Evolutionary conservation across 108 stramenopile species (phyloP).

Genomic region (Mayamaea pseudoterrestris): DNA sequence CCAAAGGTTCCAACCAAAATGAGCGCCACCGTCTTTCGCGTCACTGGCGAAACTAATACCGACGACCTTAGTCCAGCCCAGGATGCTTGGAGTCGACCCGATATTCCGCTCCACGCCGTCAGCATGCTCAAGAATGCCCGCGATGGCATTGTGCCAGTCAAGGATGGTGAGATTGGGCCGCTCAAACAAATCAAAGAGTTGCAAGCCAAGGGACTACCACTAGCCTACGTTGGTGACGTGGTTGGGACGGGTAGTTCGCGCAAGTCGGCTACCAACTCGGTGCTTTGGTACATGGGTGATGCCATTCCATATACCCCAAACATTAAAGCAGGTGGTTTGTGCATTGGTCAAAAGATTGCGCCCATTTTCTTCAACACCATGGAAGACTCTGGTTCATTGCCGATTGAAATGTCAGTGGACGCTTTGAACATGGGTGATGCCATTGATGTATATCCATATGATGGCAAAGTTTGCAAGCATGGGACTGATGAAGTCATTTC

Average conservation of each 20-base stretch:
- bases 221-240: constrained; percentile 95
- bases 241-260: constrained; percentile 89
- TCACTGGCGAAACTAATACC: constrained; percentile 95
- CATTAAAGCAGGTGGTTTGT: constrained; percentile 79
- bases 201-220: constrained; percentile 71
- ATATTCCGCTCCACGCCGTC: constrained; percentile 89
- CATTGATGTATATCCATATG: constrained; percentile 85
- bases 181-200: constrained; percentile 67
- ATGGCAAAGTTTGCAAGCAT: constrained; percentile 61
- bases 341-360: constrained; percentile 91
- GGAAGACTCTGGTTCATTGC: constrained; percentile 94
- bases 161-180: constrained; percentile 77
- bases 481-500: constrained; percentile 76
- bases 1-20: constrained; percentile 76
- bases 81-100: constrained; percentile 93
- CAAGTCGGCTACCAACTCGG: constrained; percentile 93
- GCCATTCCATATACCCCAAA: constrained; percentile 93
- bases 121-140: constrained; percentile 95
- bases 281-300: constrained; percentile 89
- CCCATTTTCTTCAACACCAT: constrained; percentile 97
- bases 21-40: constrained; percentile 94
- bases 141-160: constrained; percentile 77
- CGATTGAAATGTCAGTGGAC: constrained; percentile 85
- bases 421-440: constrained; percentile 88
- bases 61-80: constrained; percentile 91